Evolutionary conservation across 2,329 filamentous ascomycete genomes (phyloP).

Genomic region (Xylaria arbuscula): DNA sequence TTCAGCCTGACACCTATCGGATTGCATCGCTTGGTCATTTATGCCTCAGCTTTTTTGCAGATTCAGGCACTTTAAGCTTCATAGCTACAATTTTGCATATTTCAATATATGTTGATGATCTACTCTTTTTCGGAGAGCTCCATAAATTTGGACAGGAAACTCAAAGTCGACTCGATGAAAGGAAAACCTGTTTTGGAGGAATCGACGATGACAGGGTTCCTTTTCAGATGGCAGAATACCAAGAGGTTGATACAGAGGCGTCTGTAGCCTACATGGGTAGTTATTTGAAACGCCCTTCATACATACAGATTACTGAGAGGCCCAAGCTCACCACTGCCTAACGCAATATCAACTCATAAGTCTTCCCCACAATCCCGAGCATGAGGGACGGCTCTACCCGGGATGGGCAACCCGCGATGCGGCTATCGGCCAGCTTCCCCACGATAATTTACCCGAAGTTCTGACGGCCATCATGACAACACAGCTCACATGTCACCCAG

Average conservation of each 20-base stretch:
- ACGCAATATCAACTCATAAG: slow-evolving; percentile 4
- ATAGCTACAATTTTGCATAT: background rate
- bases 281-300: slow-evolving; percentile 3
- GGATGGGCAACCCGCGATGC: slow-evolving; percentile 37
- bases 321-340: background rate
- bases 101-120: slow-evolving; percentile 7
- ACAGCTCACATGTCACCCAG: slow-evolving; percentile 27
- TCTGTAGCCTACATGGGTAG: background rate
- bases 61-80: slow-evolving; percentile 1
- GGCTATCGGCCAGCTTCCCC: slow-evolving; percentile 41
- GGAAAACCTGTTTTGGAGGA: background rate
- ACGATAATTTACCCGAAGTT: slow-evolving; percentile 44
- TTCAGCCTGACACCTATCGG: background rate
- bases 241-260: background rate
- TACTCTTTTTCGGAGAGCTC: background rate
- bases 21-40: background rate
- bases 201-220: background rate
- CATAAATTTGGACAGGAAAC: background rate
- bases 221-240: background rate
- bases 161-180: background rate
- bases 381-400: slow-evolving; percentile 34
- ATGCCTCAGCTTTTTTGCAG: slow-evolving; percentile 9
- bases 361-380: slow-evolving; percentile 28
- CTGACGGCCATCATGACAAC: slow-evolving; percentile 30
- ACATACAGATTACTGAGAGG: background rate